Conservation (phyloP, 495 filamentous ascomycete species). For the Recurvomyces mirabilis region DNA sequence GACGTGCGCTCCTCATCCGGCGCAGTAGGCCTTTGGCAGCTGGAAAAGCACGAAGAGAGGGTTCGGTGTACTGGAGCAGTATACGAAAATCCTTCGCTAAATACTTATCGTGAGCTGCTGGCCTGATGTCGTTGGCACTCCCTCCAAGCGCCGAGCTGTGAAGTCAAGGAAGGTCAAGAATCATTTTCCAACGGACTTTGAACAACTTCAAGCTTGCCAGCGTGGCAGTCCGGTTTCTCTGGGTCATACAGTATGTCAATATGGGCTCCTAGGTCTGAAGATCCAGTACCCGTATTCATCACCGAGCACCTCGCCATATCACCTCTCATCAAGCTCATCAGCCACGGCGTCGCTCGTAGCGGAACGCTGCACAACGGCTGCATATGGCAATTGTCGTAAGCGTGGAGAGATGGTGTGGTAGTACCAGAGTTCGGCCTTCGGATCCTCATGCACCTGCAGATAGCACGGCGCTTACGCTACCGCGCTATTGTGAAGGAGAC, state of each 20-base stretch:
- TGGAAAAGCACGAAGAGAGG: neutral
- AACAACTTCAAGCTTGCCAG: neutral
- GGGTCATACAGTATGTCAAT: neutral
- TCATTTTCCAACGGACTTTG: neutral
- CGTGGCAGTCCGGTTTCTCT: neutral
- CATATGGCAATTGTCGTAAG: conserved; percentile 1
- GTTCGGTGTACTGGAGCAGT: neutral
- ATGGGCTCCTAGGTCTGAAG: neutral
- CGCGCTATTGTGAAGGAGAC: too few species aligned
- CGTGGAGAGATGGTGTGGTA: conserved; percentile 9
- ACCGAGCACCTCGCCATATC: neutral
- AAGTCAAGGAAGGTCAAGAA: too few species aligned
- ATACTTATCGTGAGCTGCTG: too few species aligned
- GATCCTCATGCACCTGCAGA: neutral
- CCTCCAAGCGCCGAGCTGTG: too few species aligned
- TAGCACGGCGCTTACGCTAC: too few species aligned
- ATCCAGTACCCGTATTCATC: neutral
- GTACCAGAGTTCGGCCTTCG: conserved; percentile 1
- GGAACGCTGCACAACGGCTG: conserved; percentile 1
- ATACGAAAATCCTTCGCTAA: too few species aligned
- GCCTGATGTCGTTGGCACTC: too few species aligned
- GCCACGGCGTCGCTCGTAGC: neutral
- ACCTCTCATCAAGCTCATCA: neutral
- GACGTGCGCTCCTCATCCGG: too few species aligned
- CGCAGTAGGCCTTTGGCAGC: too few species aligned